Base-by-base conservation (phyloP, 768 basidiomycete species). In the Asterophora parasitica region DNA sequence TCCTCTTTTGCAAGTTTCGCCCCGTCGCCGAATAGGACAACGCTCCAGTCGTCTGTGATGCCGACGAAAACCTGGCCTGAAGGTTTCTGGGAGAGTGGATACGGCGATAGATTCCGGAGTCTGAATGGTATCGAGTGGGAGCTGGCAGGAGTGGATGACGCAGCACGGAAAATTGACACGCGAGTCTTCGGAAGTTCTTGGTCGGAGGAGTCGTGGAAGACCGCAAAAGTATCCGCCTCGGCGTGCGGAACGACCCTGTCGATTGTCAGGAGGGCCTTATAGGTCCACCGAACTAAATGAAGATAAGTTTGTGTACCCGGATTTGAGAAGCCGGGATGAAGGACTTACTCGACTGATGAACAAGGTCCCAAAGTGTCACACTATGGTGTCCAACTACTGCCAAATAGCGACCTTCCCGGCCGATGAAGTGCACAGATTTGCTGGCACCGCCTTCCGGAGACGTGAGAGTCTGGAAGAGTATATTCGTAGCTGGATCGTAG, bases 321-420 rank as follows among this genome's bases (percentile, higher is more conserved):
- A 4, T 23, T 27, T 11, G 13, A 40, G 5, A 3, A 23, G n/a
- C 7, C 8, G 9, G 33, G 1, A 20, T 31, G 32, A 26, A n/a
- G 42, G 15, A 7, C 79, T 50, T 60, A 88, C 91, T 78, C 53
- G 70, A 71, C 48, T 76, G 78, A 28, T 69, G 60, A 38, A 90
- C 60, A 26, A 92, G 64, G 63, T 92, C 85, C 89, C 90, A 92
- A 39, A 90, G 61, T 35, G 78, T 69, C 23, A 90, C 56, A 42
- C 76, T 75, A 39, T 65, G 62, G 10, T 60, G 59, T 16, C 81
- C 77, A 1, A 65, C 60, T 48, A 81, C 72, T 11, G 75, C 81
- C 20, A 96, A 60, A 66, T 83, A 87, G 44, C 87, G 81, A n/a
- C 88, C 85, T 32, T 72, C 73, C 17, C 58, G 61, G 2, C 92